These are phyloP conservation scores for Trichoderma virens DNA, from an alignment of 495 filamentous ascomycete species.

Conservation along the genomic window DNA sequence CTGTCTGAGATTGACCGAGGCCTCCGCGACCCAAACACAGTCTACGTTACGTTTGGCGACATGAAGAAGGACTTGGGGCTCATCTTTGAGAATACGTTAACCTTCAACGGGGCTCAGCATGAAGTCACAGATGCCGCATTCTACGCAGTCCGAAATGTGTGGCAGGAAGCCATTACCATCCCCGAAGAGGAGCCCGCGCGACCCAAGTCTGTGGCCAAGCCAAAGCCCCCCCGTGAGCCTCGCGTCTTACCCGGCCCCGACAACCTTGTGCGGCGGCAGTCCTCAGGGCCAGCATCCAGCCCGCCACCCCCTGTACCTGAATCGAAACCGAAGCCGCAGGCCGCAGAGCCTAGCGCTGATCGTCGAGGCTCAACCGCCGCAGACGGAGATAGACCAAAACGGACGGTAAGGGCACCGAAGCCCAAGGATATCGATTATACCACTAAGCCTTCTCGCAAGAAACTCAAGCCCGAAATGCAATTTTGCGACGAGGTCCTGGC, in stretches of 20 bases:
- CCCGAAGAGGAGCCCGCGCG: slow-evolving; percentile 40
- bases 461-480: slow-evolving; percentile 75
- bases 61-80: slow-evolving; percentile 64
- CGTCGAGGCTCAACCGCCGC: slow-evolving; percentile 75
- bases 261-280: background rate
- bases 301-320: background rate
- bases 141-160: slow-evolving; percentile 53
- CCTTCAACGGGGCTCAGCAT: slow-evolving; percentile 78
- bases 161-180: slow-evolving; percentile 48
- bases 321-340: background rate
- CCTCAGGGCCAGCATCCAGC: background rate
- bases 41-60: slow-evolving; percentile 54
- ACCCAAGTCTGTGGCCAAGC: slow-evolving; percentile 44
- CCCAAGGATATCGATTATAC: slow-evolving; percentile 77
- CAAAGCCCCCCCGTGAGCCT: slow-evolving; percentile 11
- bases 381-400: slow-evolving; percentile 74
- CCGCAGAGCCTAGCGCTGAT: background rate
- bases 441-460: slow-evolving; percentile 84
- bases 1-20: slow-evolving; percentile 73
- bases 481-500: slow-evolving; percentile 80
- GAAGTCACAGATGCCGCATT: slow-evolving; percentile 55
- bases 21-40: slow-evolving; percentile 50
- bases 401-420: slow-evolving; percentile 87
- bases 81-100: slow-evolving; percentile 64
- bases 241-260: background rate